Evolutionary conservation across 768 basidiomycete species (phyloP), one percentile per base, ranked within the genome.

Genomic region (Russula lepida): DNA sequence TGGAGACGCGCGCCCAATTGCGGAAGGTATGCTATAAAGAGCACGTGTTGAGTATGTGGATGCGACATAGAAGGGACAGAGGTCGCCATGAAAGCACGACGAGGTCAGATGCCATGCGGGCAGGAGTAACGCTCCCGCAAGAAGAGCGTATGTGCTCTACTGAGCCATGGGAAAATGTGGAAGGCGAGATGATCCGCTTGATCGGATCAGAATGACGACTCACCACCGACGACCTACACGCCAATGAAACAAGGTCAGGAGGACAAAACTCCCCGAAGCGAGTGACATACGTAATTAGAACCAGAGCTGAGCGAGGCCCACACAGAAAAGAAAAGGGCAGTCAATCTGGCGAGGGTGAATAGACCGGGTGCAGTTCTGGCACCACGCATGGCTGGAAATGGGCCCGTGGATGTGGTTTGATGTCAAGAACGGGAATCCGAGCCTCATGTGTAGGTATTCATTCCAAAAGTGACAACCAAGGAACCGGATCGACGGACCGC

Each of bases 1-100:
- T 79, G 76, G 19, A 95, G 79, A 43, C 84, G 81, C n/a, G 84
- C 74, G 1, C 88, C 89, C 5, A 95, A 80, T 70, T 95, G 92
- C 0, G 93, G 92, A 1, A 88, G 84, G 70, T 94, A 97, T 21
- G 91, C 92, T 85, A 62, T 2, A 61, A 37, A 37, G 21, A n/a
- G 43, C 13, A 52, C 25, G 33, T 47, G 12, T 32, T 56, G 33
- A 67, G 51, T 39, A 32, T n/a, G 32, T 30, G 35, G 6, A 30
- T 30, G 27, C n/a, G 13, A 39, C 9, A 12, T 19, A 15, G 11
- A 39, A 55, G 46, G 21, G 27, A 46, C 1, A 21, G 23, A 7
- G 30, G 4, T 25, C 9, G 32, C 3, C 11, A 41, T 1, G 35
- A 23, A 21, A 37, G 46, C 2, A 23, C 15, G 23, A 32, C 19